Base-by-base conservation (phyloP, 257 asterid genomes). In the Gynochthodes officinalis region DNA sequence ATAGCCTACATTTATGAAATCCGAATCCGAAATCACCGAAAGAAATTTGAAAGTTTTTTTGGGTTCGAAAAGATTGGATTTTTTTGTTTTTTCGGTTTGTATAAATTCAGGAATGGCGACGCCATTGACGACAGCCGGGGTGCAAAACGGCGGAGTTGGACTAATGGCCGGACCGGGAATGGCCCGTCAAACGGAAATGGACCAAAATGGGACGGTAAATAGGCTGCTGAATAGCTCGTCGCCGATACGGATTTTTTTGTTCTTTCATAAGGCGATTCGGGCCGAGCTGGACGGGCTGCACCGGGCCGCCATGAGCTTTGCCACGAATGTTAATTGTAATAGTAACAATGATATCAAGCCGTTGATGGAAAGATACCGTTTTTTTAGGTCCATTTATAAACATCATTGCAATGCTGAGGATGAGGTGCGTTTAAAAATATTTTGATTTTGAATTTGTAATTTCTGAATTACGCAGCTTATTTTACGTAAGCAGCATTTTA, bases 361-460 rank as follows among this genome's bases (percentile, higher is more conserved):
- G 76, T 80, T 91, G 84, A 76, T 77, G 68, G 89, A 84, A 69
- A 77, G 89, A 81, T 91, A 89, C 57, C 88, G 84, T 75, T 86
- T 89, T 75, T 75, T 91, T 27, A 81, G 96, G 84, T 89, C 94
- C 70, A 91, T 91, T 79, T 91, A 91, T 67, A 87, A 86, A 72
- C 96, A 91, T 85, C 97, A 91, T 80, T 91, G 97, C 87, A 91
- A 91, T 84, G 97, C 97, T 59, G 97, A 91, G 77, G 97, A 91
- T 69, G 97, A 91, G 97, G 97, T 82, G 25, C 21, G 73, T 76
- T 28, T 19, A 19, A 13, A 32, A 35, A 9, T 23, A 40, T 50
- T 30, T 33, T 62, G n/a, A 4, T 11, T 73, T 1, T 63, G 69
- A 18, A 37, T 35, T 30, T 13, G 48, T n/a, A 28, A 18, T 30